Conservation (phyloP, 2,329 filamentous ascomycete species). For the Trichoderma sp. region DNA sequence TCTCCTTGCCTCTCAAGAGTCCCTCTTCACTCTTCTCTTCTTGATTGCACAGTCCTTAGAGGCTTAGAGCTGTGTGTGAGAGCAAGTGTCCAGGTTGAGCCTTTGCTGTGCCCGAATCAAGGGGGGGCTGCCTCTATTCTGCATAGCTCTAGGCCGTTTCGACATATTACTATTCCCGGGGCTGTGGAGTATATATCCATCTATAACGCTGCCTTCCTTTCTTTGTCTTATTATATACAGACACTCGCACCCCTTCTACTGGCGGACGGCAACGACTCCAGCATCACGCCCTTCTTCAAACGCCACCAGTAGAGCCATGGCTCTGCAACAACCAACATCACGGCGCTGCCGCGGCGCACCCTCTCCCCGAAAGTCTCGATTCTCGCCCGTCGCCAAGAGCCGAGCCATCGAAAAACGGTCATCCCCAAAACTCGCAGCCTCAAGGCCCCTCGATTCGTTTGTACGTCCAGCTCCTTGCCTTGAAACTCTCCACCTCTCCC, state of each 20-base stretch:
- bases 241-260: not conserved
- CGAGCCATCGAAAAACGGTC: constrained; percentile 1
- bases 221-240: not conserved
- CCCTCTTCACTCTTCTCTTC: not conserved
- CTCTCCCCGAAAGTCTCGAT: not conserved
- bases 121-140: not conserved
- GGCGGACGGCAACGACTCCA: not conserved
- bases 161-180: not conserved
- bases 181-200: not conserved
- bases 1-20: not conserved
- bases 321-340: not conserved
- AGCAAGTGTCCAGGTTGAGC: not conserved
- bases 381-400: not conserved
- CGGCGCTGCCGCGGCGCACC: not conserved
- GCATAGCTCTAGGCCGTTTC: not conserved
- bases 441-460: constrained; percentile 1
- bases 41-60: not conserved
- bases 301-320: constrained; percentile 1
- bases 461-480: constrained; percentile 3
- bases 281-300: not conserved
- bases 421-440: not conserved
- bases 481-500: not conserved
- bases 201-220: not conserved
- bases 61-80: not conserved
- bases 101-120: constrained; percentile 11